phyloP scores from a whole-genome alignment of 2,329 filamentous ascomycete genomes.

The Pseudogymnoascus sp. region DNA sequence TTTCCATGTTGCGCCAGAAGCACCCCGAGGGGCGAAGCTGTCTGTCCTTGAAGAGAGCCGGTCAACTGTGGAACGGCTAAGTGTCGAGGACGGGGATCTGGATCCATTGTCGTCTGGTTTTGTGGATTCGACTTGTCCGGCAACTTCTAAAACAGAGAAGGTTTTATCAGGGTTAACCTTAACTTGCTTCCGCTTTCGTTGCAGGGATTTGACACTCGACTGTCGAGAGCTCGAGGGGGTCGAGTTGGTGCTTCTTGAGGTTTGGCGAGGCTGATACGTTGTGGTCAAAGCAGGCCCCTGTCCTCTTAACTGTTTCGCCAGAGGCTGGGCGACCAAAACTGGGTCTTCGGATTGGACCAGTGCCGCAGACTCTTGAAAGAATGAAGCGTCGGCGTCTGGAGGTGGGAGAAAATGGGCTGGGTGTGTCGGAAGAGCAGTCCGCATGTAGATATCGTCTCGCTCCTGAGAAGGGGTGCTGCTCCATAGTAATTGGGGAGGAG shows the following conservation, averaged over 20 bases:
- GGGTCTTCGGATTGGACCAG: slow-evolving; percentile 11
- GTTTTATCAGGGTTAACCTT: slow-evolving; percentile 15
- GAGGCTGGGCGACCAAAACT: slow-evolving; percentile 7
- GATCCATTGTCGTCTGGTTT: slow-evolving; percentile 8
- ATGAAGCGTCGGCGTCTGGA: slow-evolving; percentile 23
- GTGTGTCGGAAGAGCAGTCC: slow-evolving; percentile 27
- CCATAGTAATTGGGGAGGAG: background rate
- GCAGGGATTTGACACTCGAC: slow-evolving; percentile 5
- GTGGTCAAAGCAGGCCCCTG: background rate
- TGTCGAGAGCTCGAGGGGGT: slow-evolving; percentile 6
- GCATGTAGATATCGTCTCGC: slow-evolving; percentile 25
- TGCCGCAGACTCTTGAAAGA: slow-evolving; percentile 14
- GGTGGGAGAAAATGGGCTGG: slow-evolving; percentile 25
- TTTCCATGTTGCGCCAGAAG: slow-evolving; percentile 21
- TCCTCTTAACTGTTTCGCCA: background rate
- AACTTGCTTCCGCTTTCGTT: slow-evolving; percentile 14
- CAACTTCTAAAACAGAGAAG: slow-evolving; percentile 13
- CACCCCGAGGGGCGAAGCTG: slow-evolving; percentile 18
- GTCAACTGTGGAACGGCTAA: slow-evolving; percentile 15
- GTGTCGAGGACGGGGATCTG: background rate
- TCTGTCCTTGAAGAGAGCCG: slow-evolving; percentile 22
- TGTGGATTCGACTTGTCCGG: background rate
- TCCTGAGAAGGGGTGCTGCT: slow-evolving; percentile 14
- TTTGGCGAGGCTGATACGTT: background rate
- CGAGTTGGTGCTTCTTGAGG: background rate